Base-by-base conservation (phyloP, 805 yeast genomes). In the Wickerhamiella brachini region DNA sequence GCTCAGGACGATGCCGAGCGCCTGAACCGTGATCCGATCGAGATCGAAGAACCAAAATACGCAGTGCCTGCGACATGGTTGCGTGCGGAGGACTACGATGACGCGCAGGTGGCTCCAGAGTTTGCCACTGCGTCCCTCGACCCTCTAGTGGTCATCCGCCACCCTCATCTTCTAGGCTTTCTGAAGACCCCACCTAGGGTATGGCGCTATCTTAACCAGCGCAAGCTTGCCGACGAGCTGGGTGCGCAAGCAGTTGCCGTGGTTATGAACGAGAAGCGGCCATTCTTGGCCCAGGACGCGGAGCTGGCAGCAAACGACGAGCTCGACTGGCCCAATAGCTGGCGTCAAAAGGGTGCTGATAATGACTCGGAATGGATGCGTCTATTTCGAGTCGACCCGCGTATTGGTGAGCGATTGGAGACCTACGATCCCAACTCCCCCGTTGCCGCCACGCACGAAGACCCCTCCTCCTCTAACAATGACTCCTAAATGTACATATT, bases 301-400 rank as follows among this genome's bases (percentile, higher is more conserved):
- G 66, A 67, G 24, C 64, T 69, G 53, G 77, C 76, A 15, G 61
- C 63, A 18, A 78, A 71, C 43, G 96, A 88, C 64, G 96, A 89
- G 62, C 60, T 65, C 5, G 90, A 85, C 56, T 90, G 97, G 97
- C 95, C 96, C 13, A 66, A 34, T 50, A 74, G 75, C 52, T 90
- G 97, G 95, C 83, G 85, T 34, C 74, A 79, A 57, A 75, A 73
- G 53, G 95, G 95, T n/a, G 63, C 66, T 46, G 83, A 78, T 49
- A 82, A 79, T 56, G 69, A 77, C 42, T 83, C 95, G 56, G 97
- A 90, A 64, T 90, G 98, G 98, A 79, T 82, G 51, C 79, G 80
- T 61, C 89, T 83, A 24, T 69, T 89, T 46, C 70, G 63, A 7
- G 77, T 77, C 26, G 97, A 90, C 62, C 78, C 77, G 8, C 71